Evolutionary conservation across 1,139 yeast genomes (phyloP), one percentile per base, ranked within the genome.

Genomic region (Saccharomyces hybrid): DNA sequence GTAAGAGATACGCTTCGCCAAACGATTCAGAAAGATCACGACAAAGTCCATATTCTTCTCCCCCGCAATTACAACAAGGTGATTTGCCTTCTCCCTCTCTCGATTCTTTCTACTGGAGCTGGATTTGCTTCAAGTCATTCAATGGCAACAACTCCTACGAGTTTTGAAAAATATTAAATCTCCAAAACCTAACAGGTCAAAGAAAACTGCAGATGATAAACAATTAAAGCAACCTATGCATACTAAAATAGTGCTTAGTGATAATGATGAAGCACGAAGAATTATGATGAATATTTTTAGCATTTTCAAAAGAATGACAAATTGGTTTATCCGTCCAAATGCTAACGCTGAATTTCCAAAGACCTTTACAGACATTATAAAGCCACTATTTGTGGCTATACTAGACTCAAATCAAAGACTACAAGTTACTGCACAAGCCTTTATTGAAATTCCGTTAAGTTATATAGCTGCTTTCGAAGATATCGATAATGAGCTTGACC

Each of bases 271-370:
- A 51, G 70, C 69, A 7, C 59, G 72, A 54, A 61, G 61, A 29
- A 61, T 67, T 5, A 61, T 67, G 64, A 59, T 64, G 52, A 67
- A 65, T 29, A 64, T 67, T 9, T 66, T 67, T 47, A 62, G 69
- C 50, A 65, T 67, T 26, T 67, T 67, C 56, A 66, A 64, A 55
- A 59, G 66, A 42, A 59, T 67, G 54, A 60, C 68, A 1, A 61
- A 62, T 47, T 66, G 60, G 51, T 66, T 64, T 46, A 58, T 66
- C 16, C 52, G 62, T 12, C 63, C 67, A 8, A 54, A 57, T 27
- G 52, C 53, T 14, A 38, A 38, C 19, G 53, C 51, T 14, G 54
- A 58, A 57, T 57, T 59, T 6, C 54, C 56, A 24, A 52, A 56
- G 16, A 62, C 59, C 47, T 61, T 61, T 50, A 60, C 51, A 46